These are phyloP conservation scores for Fusarium nodosum DNA, from an alignment of 2,329 filamentous ascomycete genomes.

Conservation along the genomic window DNA sequence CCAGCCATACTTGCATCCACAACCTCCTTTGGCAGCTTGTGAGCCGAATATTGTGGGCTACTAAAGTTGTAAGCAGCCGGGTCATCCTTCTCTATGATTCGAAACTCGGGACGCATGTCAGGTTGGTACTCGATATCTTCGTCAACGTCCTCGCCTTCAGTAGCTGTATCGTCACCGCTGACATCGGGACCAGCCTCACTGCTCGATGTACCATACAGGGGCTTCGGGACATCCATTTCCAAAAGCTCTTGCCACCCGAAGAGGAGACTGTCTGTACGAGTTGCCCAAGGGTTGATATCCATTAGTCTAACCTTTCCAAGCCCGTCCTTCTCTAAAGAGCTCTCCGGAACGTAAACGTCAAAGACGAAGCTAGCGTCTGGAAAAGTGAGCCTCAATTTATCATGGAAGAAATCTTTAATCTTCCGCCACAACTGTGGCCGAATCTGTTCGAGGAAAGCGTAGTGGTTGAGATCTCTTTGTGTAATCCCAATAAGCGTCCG, in stretches of 20 bases:
- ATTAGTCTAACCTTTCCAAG: conserved; percentile 86
- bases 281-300: conserved; percentile 96
- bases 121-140: conserved; percentile 64
- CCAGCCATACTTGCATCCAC: conserved; percentile 78
- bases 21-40: conserved; percentile 94
- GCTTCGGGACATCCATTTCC: conserved; percentile 73
- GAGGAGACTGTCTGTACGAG: conserved; percentile 86
- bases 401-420: conserved; percentile 82
- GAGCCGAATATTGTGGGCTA: conserved; percentile 90
- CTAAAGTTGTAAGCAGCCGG: conserved; percentile 90
- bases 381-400: conserved; percentile 80
- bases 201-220: conserved; percentile 64
- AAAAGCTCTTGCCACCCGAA: conserved; percentile 93
- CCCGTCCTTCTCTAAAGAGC: conserved; percentile 65
- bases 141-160: conserved; percentile 57
- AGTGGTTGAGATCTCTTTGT: conserved; percentile 92
- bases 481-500: conserved; percentile 84
- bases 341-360: conserved; percentile 89
- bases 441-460: conserved; percentile 79
- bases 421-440: conserved; percentile 74
- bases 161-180: conserved; percentile 56
- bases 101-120: conserved; percentile 80
- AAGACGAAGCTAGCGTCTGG: conserved; percentile 88
- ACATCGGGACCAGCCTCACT: conserved; percentile 51
- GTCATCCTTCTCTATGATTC: conserved; percentile 85